Evolutionary conservation across 1,284 basidiomycete genomes (phyloP).

Genomic region (Fomitopsis palustris): DNA sequence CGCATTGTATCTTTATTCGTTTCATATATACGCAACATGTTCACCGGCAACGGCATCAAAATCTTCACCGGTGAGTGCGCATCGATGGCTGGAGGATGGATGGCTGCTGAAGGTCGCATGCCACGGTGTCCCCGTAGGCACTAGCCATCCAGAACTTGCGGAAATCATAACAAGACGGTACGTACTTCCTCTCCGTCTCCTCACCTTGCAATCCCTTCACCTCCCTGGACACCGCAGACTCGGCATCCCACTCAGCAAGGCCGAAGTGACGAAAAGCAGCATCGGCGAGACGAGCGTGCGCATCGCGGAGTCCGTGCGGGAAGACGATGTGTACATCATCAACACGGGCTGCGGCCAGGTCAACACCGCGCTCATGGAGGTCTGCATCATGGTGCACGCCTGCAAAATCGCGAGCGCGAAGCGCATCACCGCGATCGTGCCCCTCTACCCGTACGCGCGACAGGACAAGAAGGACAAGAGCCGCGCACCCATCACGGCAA

Average conservation of each 20-base stretch:
- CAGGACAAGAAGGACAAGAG: slow-evolving; percentile 99
- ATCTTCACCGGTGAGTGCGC: slow-evolving; percentile 80
- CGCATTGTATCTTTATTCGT: slow-evolving; percentile 25
- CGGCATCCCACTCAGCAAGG: slow-evolving; percentile 79
- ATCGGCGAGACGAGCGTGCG: slow-evolving; percentile 93
- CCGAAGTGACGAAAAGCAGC: slow-evolving; percentile 84
- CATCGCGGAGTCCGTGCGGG: slow-evolving; percentile 93
- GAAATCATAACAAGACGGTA: slow-evolving; percentile 92
- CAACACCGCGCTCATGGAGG: slow-evolving; percentile 91
- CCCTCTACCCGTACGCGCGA: slow-evolving; percentile 91
- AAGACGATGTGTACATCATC: slow-evolving; percentile 99
- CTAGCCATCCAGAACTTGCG: slow-evolving; percentile 95
- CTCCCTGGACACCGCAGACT: slow-evolving; percentile 49
- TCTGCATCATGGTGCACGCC: slow-evolving; percentile 99
- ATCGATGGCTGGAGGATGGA: slow-evolving; percentile 4
- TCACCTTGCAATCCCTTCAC: background rate
- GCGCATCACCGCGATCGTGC: slow-evolving; percentile 94
- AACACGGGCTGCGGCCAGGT: slow-evolving; percentile 88
- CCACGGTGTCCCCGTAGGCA: slow-evolving; percentile 46
- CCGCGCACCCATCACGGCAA: slow-evolving; percentile 97
- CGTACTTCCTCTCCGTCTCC: slow-evolving; percentile 3
- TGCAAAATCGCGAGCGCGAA: slow-evolving; percentile 97
- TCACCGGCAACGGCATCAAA: slow-evolving; percentile 85
- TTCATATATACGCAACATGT: slow-evolving; percentile 43
- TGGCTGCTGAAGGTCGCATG: slow-evolving; percentile 1